Base-by-base conservation (phyloP, 352 stramenopile genomes). In the Pythium biforme region DNA sequence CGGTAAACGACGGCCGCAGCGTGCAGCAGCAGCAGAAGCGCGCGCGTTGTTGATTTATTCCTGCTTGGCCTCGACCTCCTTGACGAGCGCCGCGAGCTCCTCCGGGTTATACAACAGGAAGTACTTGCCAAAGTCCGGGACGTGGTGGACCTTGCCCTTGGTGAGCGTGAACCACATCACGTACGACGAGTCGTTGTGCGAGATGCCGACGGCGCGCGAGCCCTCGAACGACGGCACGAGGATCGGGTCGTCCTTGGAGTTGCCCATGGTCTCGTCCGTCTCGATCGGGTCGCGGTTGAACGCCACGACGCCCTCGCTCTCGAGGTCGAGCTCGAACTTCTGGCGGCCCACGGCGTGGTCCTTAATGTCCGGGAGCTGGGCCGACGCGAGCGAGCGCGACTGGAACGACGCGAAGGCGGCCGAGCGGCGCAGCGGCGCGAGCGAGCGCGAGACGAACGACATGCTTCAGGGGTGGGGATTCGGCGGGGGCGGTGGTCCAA, bases 61-160 rank as follows among this genome's bases (percentile, higher is more conserved):
- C 69, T 90, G 76, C 80, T 91, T 91, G 71, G 79, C 77, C 70
- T 93, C 81, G 67, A 90, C 82, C 54, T 93, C 82, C 79, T 93
- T 88, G 65, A 93, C 75, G 48, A 90, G 76, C 77, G 88, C 64
- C 49, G 84, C 80, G 45, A 93, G 77, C 64, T 91, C 82, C 69
- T 88, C 79, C n/a, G 84, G 83, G 80, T 95, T 93, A 81, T 94
- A 92, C 31, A 95, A 76, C 86, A 89, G 74, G 78, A 95, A 95
- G 76, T 95, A 95, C 84, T 95, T 95, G 70, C 91, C 83, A 66
- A 93, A 89, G 68, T 77, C 69, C 54, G 86, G 86, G 62, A 95
- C 73, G 74, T 95, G 88, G 80, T 93, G 79, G 56, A 92, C 79
- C 78, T 94, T 89, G 73, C 84, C 86, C 81, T 95, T 89, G 50